Conservation (phyloP, 257 asterid species). For the Orobanche coerulescens region DNA sequence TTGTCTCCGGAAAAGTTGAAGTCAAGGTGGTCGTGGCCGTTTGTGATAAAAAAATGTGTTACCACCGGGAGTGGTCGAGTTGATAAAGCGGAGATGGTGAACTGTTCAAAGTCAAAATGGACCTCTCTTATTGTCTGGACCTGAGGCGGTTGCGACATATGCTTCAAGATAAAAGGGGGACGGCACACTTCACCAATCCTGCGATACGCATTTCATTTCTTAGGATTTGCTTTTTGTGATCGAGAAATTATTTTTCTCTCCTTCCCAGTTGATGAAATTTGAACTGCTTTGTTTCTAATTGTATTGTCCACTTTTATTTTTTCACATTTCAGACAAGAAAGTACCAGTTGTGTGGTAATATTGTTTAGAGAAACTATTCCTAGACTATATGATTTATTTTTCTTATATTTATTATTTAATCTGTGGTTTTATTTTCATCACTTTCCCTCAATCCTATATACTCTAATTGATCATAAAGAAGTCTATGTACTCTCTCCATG, state of each 20-base stretch:
- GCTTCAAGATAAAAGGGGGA: no score
- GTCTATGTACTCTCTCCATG: conserved; percentile 11
- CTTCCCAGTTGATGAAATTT: neutral
- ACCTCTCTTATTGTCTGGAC: no score
- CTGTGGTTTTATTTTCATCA: neutral
- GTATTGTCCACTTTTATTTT: neutral
- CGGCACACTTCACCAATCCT: no score
- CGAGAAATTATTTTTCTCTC: neutral
- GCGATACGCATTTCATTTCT: no score
- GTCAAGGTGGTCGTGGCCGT: no score
- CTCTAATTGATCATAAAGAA: neutral
- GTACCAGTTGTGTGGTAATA: conserved; percentile 1
- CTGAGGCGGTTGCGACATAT: no score
- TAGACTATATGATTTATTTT: conserved; percentile 10
- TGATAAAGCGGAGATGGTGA: no score
- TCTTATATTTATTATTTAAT: neutral
- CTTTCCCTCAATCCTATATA: neutral
- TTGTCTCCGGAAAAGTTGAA: no score
- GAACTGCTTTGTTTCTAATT: neutral
- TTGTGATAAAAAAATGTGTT: no score
- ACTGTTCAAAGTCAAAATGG: no score
- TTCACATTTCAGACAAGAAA: neutral
- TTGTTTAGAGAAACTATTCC: neutral
- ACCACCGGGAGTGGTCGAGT: no score
- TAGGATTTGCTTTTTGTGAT: neutral